Percentiles rank a stretch among this genome's conserved stretches.
These are phyloP conservation scores for Calvatia gigantea DNA, from an alignment of 768 basidiomycete genomes.

Conservation along the genomic window DNA sequence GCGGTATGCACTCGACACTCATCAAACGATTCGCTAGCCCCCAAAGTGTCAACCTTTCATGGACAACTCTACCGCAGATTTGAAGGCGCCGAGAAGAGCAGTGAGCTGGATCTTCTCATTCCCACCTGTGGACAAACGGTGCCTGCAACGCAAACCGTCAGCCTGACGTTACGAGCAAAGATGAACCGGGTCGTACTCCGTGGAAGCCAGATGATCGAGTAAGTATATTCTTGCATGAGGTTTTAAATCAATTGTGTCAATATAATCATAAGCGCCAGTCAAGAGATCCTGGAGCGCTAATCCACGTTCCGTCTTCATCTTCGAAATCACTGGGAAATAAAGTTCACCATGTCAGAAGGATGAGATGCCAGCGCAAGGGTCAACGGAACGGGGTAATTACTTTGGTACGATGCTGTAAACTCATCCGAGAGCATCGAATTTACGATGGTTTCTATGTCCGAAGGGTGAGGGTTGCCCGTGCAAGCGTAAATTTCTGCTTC, in stretches of 20 bases:
- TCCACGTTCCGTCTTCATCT: constrained; percentile 87
- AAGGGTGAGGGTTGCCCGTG: constrained; percentile 94
- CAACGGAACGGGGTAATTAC: constrained; percentile 35
- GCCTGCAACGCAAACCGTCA: constrained; percentile 41
- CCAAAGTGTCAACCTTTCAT: constrained; percentile 31
- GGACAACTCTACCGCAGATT: constrained; percentile 82
- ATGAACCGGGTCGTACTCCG: constrained; percentile 62
- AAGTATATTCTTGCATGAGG: constrained; percentile 86
- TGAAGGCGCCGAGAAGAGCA: constrained; percentile 88
- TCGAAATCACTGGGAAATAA: constrained; percentile 68
- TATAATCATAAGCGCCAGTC: constrained; percentile 86
- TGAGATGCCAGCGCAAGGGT: not conserved
- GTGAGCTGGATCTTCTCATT: constrained; percentile 94
- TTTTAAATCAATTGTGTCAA: constrained; percentile 83
- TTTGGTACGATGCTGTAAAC: constrained; percentile 86
- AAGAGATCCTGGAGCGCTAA: constrained; percentile 94
- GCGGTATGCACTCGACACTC: not conserved
- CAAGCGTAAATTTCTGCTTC: constrained; percentile 95
- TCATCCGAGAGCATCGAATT: constrained; percentile 95
- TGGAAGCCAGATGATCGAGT: constrained; percentile 90
- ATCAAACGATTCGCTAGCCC: constrained; percentile 4
- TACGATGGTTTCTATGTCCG: constrained; percentile 90
- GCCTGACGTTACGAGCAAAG: not conserved
- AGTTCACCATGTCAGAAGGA: not conserved
- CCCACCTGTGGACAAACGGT: constrained; percentile 88